Evolutionary conservation across 768 basidiomycete species (phyloP), one percentile per base, ranked within the genome.

Genomic region (Amanita jacksonii): DNA sequence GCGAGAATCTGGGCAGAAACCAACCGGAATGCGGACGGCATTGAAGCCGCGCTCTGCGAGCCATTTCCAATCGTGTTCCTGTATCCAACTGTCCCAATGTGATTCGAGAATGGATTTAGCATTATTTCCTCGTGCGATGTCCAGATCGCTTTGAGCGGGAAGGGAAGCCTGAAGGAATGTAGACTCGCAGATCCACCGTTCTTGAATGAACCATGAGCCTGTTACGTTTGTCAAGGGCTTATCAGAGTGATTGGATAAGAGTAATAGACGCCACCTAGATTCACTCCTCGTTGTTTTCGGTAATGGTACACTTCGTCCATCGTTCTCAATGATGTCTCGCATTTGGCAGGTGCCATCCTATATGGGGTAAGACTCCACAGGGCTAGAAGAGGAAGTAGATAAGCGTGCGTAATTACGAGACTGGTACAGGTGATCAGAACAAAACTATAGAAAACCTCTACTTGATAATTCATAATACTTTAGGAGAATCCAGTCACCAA

Each of bases 171-270:
- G 56, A 2, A 59, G 62, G 53, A 79, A 89, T 0, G 81, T 81
- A 0, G 57, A 38, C 1, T 76, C 72, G 10, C 75, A 57, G 30
- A 89, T 85, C 86, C 86, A 89, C 25, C 73, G 64, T 59, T 89
- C 86, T 13, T 85, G 70, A 3, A 83, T 78, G 49, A 89, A 88
- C 84, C 82, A 85, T 5, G 74, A 79, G 1, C 83, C 82, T 85
- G 20, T 48, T 15, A 41, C 22, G 45, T 40, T 30, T 42, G 5
- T 16, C 30, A 30, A 16, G 28, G 23, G 3, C 35, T 5, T 24
- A 38, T 5, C 8, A 18, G n/a, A 13, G n/a, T n/a, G n/a, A 20
- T 39, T 5, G n/a, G 28, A 19, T 23, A 27, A 8, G 20, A 36
- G 27, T 9, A 13, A 3, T 30, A 33, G 32, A 27, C 23, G 48